phyloP scores from a whole-genome alignment of 192 early-diverging fungal species.

The Diversispora eburnea region DNA sequence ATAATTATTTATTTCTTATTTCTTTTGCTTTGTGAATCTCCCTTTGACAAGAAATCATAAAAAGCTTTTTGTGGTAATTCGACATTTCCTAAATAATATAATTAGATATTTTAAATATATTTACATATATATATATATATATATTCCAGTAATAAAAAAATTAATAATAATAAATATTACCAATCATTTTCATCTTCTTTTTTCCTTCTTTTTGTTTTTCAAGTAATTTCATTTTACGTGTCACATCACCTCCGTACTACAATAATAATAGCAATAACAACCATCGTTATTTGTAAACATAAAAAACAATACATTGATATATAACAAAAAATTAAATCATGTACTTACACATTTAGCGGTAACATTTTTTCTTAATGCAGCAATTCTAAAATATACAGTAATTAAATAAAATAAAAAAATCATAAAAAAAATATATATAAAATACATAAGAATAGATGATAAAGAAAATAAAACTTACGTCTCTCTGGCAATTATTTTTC shows the following conservation, averaged over 20 bases:
- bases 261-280: background rate
- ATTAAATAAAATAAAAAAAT: too few relatives aligned
- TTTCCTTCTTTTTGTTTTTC: conserved; percentile 95
- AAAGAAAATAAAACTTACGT: conserved; percentile 44
- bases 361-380: conserved; percentile 89
- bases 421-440: background rate
- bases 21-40: background rate
- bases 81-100: conserved; percentile 64
- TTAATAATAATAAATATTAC: conserved; percentile 29
- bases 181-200: conserved; percentile 86
- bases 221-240: conserved; percentile 96
- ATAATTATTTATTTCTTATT: too few relatives aligned
- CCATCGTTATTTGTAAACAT: background rate
- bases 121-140: background rate
- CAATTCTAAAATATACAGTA: conserved; percentile 45
- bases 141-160: background rate
- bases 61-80: conserved; percentile 93
- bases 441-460: background rate
- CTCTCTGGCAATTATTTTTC: conserved; percentile 82
- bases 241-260: conserved; percentile 92
- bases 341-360: conserved; percentile 84
- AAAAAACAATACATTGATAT: background rate
- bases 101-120: background rate
- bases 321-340: background rate
- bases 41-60: conserved; percentile 59